These are phyloP conservation scores for Rhynchospora breviuscula DNA, from an alignment of 176 grass and related monocot species.

Conservation along the genomic window DNA sequence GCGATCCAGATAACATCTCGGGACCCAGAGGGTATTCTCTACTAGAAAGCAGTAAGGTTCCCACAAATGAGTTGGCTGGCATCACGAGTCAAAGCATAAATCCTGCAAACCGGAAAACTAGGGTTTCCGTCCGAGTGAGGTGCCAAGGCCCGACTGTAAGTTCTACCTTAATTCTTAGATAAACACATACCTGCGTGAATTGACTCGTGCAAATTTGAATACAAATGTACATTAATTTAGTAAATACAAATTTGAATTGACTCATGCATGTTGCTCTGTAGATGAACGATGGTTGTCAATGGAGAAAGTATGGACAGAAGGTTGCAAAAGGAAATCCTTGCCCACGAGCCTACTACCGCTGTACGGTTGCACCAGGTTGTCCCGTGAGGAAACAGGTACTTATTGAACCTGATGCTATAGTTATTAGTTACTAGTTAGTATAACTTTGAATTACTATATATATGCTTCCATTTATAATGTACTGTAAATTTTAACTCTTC, in stretches of 20 bases:
- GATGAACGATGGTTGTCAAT: constrained; percentile 98
- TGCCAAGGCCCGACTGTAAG: constrained; percentile 95
- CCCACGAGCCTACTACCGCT: constrained; percentile 88
- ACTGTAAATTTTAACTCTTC: background rate
- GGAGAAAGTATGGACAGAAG: constrained; percentile 96
- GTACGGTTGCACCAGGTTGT: constrained; percentile 91
- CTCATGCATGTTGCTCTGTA: constrained; percentile 12
- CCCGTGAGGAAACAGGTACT: constrained; percentile 88
- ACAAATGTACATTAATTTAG: background rate
- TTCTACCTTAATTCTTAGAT: background rate
- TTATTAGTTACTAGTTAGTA: background rate
- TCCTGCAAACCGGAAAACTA: constrained; percentile 89
- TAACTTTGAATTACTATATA: background rate
- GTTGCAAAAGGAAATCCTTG: constrained; percentile 99
- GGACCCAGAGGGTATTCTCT: constrained; percentile 32
- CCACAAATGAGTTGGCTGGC: constrained; percentile 23
- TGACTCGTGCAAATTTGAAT: background rate
- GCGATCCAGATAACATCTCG: background rate
- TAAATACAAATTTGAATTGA: background rate
- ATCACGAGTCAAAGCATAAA: constrained; percentile 66
- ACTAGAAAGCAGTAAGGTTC: constrained; percentile 52
- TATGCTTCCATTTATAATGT: background rate
- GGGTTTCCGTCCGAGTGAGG: constrained; percentile 91
- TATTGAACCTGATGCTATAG: background rate
- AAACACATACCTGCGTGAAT: background rate